Evolutionary conservation across 257 asterid species (phyloP), one percentile per base, ranked within the genome.

Genomic region (Nicotiana attenuata): DNA sequence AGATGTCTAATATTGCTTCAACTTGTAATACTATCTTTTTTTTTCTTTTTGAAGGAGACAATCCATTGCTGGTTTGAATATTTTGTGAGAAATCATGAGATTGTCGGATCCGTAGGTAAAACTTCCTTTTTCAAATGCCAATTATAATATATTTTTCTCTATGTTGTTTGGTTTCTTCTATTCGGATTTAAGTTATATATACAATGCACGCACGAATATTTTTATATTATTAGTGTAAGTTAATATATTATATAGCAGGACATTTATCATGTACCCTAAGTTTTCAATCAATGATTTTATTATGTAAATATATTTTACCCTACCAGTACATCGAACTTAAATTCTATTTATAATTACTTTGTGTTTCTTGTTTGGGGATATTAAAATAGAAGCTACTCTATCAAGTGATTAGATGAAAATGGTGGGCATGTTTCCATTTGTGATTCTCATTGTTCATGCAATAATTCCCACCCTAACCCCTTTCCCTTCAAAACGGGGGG

Each of bases 31-130:
- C 86, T 83, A 84, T 87, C 69, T 77, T 0, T 38, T 7, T 7
- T 38, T 7, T 41, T 7, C 3, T 64, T 75, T 60, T 55, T n/a
- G 84, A 80, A 85, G 57, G 65, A 71, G 47, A 83, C 82, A 84
- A 77, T 90, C 82, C 80, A 90, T 88, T 89, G 85, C 90, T 73
- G 55, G 82, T 88, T 90, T 90, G 90, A 91, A 90, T 80, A 16
- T 86, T 80, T 78, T 69, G 81, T 87, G 80, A 83, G 82, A 77
- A 88, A 92, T 93, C 88, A 93, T 92, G 85, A 89, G 91, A 26
- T 82, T 92, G 90, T 88, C 89, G 89, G 87, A 71, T 71, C 88
- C 86, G 56, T 85, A 83, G 89, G 83, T 86, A 88, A 56, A 89
- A 73, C 61, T 86, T 86, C 86, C 86, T 1, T 83, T 91, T 88